Conservation (phyloP, 768 basidiomycete species). For the Tephrocybe sp. region DNA sequence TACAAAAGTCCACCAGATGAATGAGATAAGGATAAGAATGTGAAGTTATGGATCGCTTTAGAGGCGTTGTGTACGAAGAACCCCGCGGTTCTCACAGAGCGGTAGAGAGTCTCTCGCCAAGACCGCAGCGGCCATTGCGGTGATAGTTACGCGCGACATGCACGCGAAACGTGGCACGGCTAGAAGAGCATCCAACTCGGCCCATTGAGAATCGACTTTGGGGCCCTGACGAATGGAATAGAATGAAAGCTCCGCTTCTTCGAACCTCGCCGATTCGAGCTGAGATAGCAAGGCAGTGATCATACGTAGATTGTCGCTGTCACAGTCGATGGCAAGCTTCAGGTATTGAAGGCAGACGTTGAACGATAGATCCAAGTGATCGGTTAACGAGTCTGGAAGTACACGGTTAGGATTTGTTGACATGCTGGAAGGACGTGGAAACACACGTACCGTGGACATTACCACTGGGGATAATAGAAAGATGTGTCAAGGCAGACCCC, state of each 20-base stretch:
- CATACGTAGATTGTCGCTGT: constrained; percentile 8
- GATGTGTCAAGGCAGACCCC: constrained; percentile 14
- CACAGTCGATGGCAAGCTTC: constrained; percentile 14
- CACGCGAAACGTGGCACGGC: constrained; percentile 8
- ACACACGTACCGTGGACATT: constrained; percentile 9
- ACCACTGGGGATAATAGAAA: constrained; percentile 8
- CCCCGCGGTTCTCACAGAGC: constrained; percentile 9
- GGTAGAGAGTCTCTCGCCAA: constrained; percentile 13
- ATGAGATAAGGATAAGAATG: no score
- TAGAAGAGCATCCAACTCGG: constrained; percentile 9
- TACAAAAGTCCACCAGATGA: no score
- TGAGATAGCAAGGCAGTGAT: constrained; percentile 9
- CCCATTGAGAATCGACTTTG: constrained; percentile 8
- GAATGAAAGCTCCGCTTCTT: constrained; percentile 13
- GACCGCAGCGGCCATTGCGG: constrained; percentile 7
- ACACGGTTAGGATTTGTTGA: not conserved
- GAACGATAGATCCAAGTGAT: constrained; percentile 12
- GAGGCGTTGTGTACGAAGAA: constrained; percentile 6
- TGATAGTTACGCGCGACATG: constrained; percentile 1
- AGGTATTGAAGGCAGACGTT: constrained; percentile 12
- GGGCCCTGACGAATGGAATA: constrained; percentile 10
- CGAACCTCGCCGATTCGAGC: constrained; percentile 7
- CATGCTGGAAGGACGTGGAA: not conserved
- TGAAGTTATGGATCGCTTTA: no score
- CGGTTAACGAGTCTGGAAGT: constrained; percentile 8